Evolutionary conservation across 805 yeast species (phyloP), one percentile per base, ranked within the genome.

Genomic region (Blastobotrys peoriensis): DNA sequence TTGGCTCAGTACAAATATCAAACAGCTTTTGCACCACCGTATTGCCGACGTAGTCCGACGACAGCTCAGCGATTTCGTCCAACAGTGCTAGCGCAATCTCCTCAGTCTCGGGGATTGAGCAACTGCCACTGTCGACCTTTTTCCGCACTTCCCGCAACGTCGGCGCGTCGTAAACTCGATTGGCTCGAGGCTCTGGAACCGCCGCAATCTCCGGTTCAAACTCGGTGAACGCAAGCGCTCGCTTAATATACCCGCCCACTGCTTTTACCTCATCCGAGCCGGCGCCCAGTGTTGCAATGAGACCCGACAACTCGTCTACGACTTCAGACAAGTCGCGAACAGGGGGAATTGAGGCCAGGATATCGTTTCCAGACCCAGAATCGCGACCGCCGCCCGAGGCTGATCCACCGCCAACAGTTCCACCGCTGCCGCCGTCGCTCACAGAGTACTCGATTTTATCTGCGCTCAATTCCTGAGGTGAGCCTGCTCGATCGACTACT

Each of bases 11-110:
- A 37, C 87, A 75, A 43, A 73, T 70, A 38, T 84, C 83, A 60
- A 89, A 89, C 23, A 93, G 66, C 61, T 88, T 89, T 66, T 93
- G 98, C 15, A 91, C 95, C 38, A 93, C 85, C 0, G 98, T 93
- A 61, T 93, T 93, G 17, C 98, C 98, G 44, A 93, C 69, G 59
- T 93, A 93, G 65, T 93, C 98, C 43, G 91, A 80, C 21, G 96
- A 79, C 42, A 93, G 70, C 58, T 86, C 95, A 1, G 97, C 95
- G 47, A 93, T 73, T 63, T 93, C 97, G 48, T 78, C 83, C 48
- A 85, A 66, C 89, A 91, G 86, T 3, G 87, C 83, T 43, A 87
- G 60, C 4, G 94, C 87, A 33, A 87, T 66, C 50, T 80, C 88
- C 60, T 89, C 97, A 37, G 87, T 72, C 51, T 86, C 95, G 9